A percentile compares a stretch with the other conserved stretches of the same genome.
These are phyloP conservation scores for Striga asiatica DNA, from an alignment of 257 asterid genomes.

Conservation along the genomic window DNA sequence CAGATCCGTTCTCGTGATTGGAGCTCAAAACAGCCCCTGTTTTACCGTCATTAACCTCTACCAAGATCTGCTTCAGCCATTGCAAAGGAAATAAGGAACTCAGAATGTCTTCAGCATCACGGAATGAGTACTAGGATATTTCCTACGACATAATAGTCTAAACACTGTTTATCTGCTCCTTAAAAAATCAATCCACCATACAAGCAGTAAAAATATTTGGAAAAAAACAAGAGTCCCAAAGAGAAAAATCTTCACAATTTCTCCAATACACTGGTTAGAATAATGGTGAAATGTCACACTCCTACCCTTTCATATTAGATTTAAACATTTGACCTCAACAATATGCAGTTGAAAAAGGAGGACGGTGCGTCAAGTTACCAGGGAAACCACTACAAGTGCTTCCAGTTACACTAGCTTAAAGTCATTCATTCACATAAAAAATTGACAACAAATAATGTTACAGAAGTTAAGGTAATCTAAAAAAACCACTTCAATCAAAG, in stretches of 20 bases:
- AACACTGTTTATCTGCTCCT: neutral
- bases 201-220: neutral
- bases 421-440: neutral
- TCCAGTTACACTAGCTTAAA: neutral
- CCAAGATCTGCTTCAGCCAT: constrained; percentile 58
- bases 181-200: neutral
- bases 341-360: neutral
- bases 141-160: neutral
- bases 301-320: neutral
- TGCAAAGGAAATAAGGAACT: constrained; percentile 20
- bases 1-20: constrained; percentile 56
- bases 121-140: no score
- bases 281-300: neutral
- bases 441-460: constrained; percentile 5
- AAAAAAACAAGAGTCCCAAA: neutral
- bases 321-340: neutral
- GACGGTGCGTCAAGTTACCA: neutral
- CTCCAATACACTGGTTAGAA: neutral
- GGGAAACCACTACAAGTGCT: neutral
- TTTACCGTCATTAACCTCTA: constrained; percentile 48
- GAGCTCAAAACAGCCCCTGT: constrained; percentile 39
- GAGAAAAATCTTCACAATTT: neutral
- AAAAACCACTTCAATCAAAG: constrained; percentile 8
- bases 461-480: neutral
- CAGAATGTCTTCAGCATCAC: constrained; percentile 20